These are phyloP conservation scores for Fragaria iinumae DNA, from an alignment of 306 rosid genomes.

Conservation along the genomic window DNA sequence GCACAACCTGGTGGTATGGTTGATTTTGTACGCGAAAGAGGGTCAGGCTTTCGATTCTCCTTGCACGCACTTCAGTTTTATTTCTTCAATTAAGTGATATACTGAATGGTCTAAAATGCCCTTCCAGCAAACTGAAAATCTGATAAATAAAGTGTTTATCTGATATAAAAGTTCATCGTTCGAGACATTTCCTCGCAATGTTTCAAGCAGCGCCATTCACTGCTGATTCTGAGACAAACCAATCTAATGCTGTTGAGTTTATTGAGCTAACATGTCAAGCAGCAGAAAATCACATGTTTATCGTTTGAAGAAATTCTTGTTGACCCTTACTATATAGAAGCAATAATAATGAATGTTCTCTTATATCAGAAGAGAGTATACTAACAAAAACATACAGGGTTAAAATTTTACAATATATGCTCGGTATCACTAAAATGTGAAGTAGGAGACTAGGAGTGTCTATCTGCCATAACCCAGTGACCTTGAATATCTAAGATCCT, in stretches of 20 bases:
- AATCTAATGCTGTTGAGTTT: not conserved
- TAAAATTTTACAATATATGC: not conserved
- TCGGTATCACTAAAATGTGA: not conserved
- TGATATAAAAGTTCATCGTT: too few relatives aligned
- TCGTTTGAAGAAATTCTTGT: not conserved
- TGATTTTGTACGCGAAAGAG: too few relatives aligned
- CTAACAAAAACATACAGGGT: not conserved
- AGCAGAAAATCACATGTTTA: not conserved
- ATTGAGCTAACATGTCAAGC: not conserved
- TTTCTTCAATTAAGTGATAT: too few relatives aligned
- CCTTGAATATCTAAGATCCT: constrained; percentile 45
- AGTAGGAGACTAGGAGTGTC: not conserved
- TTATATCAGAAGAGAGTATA: not conserved
- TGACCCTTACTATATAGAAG: not conserved
- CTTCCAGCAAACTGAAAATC: too few relatives aligned
- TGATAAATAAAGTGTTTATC: too few relatives aligned
- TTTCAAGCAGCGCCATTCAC: not conserved
- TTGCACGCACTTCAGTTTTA: too few relatives aligned
- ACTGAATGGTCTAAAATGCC: too few relatives aligned
- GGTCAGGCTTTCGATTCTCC: too few relatives aligned
- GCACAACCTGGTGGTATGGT: too few relatives aligned
- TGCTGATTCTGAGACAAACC: not conserved
- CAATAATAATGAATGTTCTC: not conserved
- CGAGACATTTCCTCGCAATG: not conserved
- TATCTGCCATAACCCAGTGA: constrained; percentile 39